Evolutionary conservation across 805 yeast species (phyloP).

Genomic region (Monosporozyma aquatica): DNA sequence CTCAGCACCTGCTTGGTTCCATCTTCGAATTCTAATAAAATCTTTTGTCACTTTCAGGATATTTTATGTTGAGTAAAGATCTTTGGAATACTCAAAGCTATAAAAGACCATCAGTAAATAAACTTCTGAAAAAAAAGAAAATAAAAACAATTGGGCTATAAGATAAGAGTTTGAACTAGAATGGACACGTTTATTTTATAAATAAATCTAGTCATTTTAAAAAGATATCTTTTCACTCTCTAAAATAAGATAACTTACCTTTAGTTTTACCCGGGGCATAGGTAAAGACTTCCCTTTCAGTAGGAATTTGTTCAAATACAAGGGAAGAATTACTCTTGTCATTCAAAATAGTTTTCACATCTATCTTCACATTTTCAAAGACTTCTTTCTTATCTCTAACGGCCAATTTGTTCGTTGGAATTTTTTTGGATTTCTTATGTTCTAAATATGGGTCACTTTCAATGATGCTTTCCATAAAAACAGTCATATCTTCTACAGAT

Average conservation of each 20-base stretch:
- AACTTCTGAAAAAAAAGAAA: too few species aligned
- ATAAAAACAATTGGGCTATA: too few species aligned
- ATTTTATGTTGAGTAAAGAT: too few species aligned
- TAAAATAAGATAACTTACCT: background rate
- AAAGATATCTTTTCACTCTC: background rate
- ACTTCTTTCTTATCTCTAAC: slow-evolving; percentile 14
- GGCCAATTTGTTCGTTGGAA: slow-evolving; percentile 15
- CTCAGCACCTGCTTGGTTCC: too few species aligned
- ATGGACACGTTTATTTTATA: too few species aligned
- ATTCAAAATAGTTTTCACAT: slow-evolving; percentile 9
- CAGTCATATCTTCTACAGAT: slow-evolving; percentile 5
- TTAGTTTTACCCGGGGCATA: too few species aligned
- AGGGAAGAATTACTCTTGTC: slow-evolving; percentile 4
- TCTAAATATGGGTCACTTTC: slow-evolving; percentile 4
- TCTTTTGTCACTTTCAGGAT: too few species aligned
- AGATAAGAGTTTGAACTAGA: too few species aligned
- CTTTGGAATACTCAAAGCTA: too few species aligned
- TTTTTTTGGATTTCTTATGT: slow-evolving; percentile 2
- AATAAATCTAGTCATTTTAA: too few species aligned
- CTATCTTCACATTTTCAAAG: slow-evolving; percentile 14
- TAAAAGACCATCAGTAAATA: too few species aligned
- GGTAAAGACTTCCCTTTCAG: background rate
- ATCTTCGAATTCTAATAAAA: too few species aligned
- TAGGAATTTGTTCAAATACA: background rate
- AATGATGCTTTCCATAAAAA: slow-evolving; percentile 11